These are phyloP conservation scores for Galeopsis tetrahit DNA, from an alignment of 257 asterid genomes.

Conservation along the genomic window DNA sequence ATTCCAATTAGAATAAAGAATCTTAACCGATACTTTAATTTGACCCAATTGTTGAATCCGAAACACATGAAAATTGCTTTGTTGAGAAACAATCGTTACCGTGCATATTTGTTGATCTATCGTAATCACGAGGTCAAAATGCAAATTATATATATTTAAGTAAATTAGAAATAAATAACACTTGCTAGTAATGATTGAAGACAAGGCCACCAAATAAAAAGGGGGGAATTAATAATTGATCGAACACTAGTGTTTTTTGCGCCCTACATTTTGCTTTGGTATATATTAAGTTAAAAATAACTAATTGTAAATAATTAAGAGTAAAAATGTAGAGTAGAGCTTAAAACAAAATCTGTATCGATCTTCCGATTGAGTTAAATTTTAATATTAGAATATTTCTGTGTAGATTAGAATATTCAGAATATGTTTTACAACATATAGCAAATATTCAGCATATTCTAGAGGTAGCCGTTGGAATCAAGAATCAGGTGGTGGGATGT, in stretches of 20 bases:
- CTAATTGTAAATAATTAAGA: background rate
- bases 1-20: no score
- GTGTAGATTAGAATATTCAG: background rate
- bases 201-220: constrained; percentile 5
- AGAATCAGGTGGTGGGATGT: background rate
- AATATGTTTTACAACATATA: background rate
- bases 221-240: background rate
- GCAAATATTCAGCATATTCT: background rate
- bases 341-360: no score
- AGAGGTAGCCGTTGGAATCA: constrained; percentile 26
- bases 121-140: background rate
- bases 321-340: no score
- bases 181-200: constrained; percentile 15
- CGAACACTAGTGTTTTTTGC: background rate
- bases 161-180: background rate
- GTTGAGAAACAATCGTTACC: background rate
- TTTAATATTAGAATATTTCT: background rate
- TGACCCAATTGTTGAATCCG: no score
- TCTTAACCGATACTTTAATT: no score
- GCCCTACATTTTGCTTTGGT: constrained; percentile 31
- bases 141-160: background rate
- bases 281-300: constrained; percentile 34
- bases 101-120: no score
- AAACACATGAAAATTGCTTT: background rate
- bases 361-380: no score